Base-by-base conservation (phyloP, 352 stramenopile species). In the Phytophthora ramorum region DNA sequence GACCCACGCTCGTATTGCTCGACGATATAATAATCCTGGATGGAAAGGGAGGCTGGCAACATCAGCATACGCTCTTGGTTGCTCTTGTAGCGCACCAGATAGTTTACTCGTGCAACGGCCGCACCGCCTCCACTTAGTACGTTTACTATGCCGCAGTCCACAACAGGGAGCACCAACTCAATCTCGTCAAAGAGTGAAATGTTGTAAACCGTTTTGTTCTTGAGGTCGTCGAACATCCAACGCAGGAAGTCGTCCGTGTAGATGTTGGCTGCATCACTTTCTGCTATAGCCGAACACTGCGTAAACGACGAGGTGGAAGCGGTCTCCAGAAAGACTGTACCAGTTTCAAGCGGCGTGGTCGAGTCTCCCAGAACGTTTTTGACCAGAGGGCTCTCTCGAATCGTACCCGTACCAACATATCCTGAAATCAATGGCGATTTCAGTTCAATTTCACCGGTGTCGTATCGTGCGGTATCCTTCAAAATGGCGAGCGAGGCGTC, bases 261-360 rank as follows among this genome's bases (percentile, higher is more conserved):
- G 30, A 85, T 58, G 4, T 66, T 37, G 3, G 20, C 56, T 50
- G 44, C 45, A 7, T 73, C 65, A 32, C 30, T 22, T 12, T 34
- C n/a, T 3, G 22, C 7, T 2, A 59, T 46, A 8, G 24, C 32
- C 0, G 43, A 43, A 22, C 70, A 78, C 7, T 69, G 40, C 4
- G 38, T 45, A 22, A 61, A 68, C 3, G 63, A 85, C 13, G 30
- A 52, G n/a, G 7, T 66, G 3, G 48, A 69, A 2, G 38, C 30
- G 5, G 44, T 61, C 30, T 84, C 62, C 2, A 85, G 51, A 48
- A 63, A 89, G 7, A 89, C 19, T 14, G 76, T 81, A 17, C 61
- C 74, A 1, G 46, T 58, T 14, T 54, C 47, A 17, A 60, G 65
- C 5, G 59, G 73, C 8, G 54, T 61, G 20, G 79, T 85, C 10